Conservation (phyloP, 108 stramenopile species). For the Skeletonema menzelii region DNA sequence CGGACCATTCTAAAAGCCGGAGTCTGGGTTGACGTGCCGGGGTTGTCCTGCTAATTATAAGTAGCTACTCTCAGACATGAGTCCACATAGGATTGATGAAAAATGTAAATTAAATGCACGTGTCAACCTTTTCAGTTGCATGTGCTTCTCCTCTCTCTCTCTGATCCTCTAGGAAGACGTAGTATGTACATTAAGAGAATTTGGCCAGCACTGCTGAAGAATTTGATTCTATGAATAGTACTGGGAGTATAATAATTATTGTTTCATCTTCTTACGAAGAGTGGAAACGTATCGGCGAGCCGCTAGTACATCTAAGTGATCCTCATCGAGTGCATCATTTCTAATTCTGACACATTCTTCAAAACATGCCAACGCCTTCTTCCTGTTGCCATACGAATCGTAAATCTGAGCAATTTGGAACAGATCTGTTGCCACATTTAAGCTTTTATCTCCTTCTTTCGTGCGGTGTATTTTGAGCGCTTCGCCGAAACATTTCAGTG, state of each 20-base stretch:
- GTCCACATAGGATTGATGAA: no score
- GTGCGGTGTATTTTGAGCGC: constrained; percentile 43
- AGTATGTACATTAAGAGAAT: no score
- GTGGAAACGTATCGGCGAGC: constrained; percentile 35
- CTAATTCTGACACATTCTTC: constrained; percentile 45
- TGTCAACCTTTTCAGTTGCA: no score
- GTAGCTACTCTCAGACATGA: no score
- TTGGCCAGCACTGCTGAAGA: not conserved
- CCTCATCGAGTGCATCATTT: constrained; percentile 22
- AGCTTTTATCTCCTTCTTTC: constrained; percentile 41
- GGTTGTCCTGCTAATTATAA: no score
- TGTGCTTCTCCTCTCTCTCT: no score
- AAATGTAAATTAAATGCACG: no score
- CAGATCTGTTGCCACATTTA: constrained; percentile 36
- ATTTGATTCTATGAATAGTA: not conserved
- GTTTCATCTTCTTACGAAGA: constrained; percentile 16
- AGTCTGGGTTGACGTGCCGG: no score
- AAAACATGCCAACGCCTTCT: constrained; percentile 44
- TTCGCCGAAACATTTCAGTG: constrained; percentile 59
- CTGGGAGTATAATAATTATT: not conserved
- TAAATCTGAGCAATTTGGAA: constrained; percentile 44
- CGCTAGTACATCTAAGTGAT: constrained; percentile 44
- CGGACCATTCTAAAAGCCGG: no score
- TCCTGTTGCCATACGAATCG: constrained; percentile 37
- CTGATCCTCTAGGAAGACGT: no score